phyloP scores from a whole-genome alignment of 2,329 filamentous ascomycete species.

The Taxawa tesnikishii region DNA sequence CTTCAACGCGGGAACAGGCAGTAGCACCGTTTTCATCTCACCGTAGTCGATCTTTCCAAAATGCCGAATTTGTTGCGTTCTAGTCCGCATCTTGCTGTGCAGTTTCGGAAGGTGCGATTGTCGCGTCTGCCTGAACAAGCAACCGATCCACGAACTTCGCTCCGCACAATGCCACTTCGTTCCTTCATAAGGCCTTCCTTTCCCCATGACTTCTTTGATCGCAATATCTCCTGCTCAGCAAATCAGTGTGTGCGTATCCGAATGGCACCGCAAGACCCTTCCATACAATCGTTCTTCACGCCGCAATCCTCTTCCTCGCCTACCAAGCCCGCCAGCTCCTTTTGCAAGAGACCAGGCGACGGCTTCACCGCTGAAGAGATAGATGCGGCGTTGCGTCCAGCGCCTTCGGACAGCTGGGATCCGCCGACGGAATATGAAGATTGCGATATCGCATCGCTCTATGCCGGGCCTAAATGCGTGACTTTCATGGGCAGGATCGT shows the following conservation, averaged over 20 bases:
- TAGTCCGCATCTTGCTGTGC: no score
- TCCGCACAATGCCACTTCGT: no score
- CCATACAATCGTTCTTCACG: slow-evolving; percentile 32
- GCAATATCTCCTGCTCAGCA: no score
- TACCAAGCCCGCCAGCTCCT: slow-evolving; percentile 8
- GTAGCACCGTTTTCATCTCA: no score
- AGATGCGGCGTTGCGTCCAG: slow-evolving; percentile 14
- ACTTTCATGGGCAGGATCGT: slow-evolving; percentile 44
- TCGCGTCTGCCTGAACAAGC: no score
- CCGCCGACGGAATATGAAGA: slow-evolving; percentile 35
- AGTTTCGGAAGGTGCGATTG: no score
- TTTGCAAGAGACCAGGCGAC: slow-evolving; percentile 25
- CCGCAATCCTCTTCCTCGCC: slow-evolving; percentile 14
- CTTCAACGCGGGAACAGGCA: no score
- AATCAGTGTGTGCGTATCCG: not conserved
- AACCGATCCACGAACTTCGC: no score
- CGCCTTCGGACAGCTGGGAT: slow-evolving; percentile 26
- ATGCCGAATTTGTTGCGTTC: no score
- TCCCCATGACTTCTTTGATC: no score
- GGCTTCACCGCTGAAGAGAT: slow-evolving; percentile 41
- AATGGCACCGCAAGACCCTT: slow-evolving; percentile 13
- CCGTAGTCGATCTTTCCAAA: no score
- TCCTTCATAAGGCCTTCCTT: no score
- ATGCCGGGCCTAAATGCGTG: slow-evolving; percentile 38
- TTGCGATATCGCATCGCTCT: slow-evolving; percentile 33